phyloP scores from a whole-genome alignment of 192 early-diverging fungal species.

The Gryganskiella cystojenkinii region DNA sequence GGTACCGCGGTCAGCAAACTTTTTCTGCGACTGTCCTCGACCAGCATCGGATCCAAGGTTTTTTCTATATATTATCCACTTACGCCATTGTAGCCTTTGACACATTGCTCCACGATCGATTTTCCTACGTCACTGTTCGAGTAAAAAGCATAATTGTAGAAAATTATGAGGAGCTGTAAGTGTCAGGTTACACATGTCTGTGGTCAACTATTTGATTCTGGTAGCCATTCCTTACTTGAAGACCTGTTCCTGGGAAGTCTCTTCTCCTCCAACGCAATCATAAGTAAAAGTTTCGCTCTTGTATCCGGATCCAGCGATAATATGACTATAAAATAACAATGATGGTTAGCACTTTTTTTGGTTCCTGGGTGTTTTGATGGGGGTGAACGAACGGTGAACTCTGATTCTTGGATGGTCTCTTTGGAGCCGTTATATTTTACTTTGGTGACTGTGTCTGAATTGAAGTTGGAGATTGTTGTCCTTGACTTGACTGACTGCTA shows the following conservation, averaged over 20 bases:
- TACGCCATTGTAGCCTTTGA: conserved; percentile 77
- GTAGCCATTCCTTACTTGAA: conserved; percentile 29
- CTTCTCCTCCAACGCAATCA: conserved; percentile 70
- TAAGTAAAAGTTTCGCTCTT: conserved; percentile 72
- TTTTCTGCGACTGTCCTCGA: no score
- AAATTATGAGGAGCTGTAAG: no score
- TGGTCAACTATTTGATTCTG: conserved; percentile 45
- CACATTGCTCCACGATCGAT: conserved; percentile 71
- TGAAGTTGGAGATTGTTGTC: conserved; percentile 12
- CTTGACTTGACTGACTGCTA: conserved; percentile 11
- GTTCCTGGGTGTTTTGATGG: no score
- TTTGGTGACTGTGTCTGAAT: conserved; percentile 24
- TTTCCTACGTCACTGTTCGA: conserved; percentile 55
- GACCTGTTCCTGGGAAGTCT: conserved; percentile 61
- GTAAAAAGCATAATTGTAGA: conserved; percentile 37
- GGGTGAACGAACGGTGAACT: no score
- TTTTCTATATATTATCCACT: no score
- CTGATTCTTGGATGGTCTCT: neutral
- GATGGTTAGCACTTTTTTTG: no score
- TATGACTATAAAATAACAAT: conserved; percentile 17
- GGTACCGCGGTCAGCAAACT: no score
- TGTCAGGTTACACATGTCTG: no score
- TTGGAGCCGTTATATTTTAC: neutral
- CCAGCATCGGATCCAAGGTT: no score
- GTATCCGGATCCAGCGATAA: conserved; percentile 59